Percentiles rank a stretch among this genome's conserved stretches.
Evolutionary conservation across 179 eudicot species (phyloP).

Genomic region (Kewa caespitosa): DNA sequence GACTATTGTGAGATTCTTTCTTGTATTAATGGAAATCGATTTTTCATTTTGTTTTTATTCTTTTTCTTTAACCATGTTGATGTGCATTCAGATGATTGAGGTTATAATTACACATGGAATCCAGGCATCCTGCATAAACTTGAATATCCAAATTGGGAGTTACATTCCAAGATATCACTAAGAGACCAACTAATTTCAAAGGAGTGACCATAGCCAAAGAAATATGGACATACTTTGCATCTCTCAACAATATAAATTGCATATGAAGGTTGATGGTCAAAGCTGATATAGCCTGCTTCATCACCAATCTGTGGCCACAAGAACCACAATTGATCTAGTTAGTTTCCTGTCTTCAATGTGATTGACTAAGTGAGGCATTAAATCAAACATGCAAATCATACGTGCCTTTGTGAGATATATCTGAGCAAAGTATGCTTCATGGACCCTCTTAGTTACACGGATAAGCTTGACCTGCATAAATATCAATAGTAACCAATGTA

Average conservation of each 20-base stretch:
- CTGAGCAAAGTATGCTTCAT: constrained; percentile 89
- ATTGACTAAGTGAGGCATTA: not conserved
- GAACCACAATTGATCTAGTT: not conserved
- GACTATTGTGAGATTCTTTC: no score
- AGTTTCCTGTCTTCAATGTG: not conserved
- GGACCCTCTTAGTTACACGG: constrained; percentile 89
- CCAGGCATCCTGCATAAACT: no score
- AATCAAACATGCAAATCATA: not conserved
- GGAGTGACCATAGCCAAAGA: not conserved
- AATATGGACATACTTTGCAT: constrained; percentile 65
- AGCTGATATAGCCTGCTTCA: constrained; percentile 66
- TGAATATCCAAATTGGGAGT: not conserved
- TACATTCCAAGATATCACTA: not conserved
- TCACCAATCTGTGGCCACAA: constrained; percentile 51
- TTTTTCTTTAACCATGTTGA: no score
- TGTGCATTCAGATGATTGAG: no score
- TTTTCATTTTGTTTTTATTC: no score
- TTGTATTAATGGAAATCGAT: no score
- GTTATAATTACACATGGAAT: no score
- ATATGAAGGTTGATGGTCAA: constrained; percentile 95
- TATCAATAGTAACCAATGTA: not conserved
- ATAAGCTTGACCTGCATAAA: constrained; percentile 80
- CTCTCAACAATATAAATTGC: constrained; percentile 96
- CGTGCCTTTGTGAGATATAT: constrained; percentile 71
- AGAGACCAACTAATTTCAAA: not conserved